Conservation (phyloP, 164 flowering plant genomes). For the Liquidambar formosana region DNA sequence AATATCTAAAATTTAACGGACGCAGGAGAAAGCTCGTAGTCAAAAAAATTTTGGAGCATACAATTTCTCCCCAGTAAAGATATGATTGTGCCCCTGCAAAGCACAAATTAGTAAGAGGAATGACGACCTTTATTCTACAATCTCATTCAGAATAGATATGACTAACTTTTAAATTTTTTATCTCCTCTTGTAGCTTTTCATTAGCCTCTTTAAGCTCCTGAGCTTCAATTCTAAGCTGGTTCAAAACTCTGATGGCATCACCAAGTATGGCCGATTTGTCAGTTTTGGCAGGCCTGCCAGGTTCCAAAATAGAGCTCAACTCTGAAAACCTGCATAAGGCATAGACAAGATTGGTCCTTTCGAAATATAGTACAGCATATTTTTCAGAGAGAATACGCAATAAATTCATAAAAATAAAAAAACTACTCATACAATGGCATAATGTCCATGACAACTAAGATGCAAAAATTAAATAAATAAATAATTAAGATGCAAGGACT, state of each 20-base stretch:
- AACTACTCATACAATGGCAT: neutral
- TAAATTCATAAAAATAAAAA: neutral
- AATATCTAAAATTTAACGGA: no score
- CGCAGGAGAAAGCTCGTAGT: no score
- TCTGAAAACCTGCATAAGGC: constrained; percentile 44
- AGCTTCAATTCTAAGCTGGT: constrained; percentile 47
- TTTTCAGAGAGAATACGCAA: neutral
- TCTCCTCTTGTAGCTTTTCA: constrained; percentile 47
- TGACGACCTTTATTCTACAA: neutral
- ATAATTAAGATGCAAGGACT: no score
- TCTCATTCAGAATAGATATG: neutral
- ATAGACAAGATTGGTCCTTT: constrained; percentile 2
- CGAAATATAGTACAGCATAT: neutral
- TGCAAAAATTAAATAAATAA: no score
- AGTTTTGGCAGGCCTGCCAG: constrained; percentile 46
- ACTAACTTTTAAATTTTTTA: constrained; percentile 53
- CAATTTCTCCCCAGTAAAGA: neutral
- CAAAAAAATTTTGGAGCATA: no score
- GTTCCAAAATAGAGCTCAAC: constrained; percentile 55
- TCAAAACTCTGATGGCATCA: constrained; percentile 55
- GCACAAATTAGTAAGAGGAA: neutral
- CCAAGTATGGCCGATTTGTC: constrained; percentile 50
- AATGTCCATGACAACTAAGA: neutral
- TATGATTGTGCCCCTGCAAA: neutral
- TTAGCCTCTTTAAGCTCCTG: constrained; percentile 53